A percentile compares a stretch with the other conserved stretches of the same genome.
Conservation (phyloP, 2,329 filamentous ascomycete genomes). For the Fusarium chlamydosporum region DNA sequence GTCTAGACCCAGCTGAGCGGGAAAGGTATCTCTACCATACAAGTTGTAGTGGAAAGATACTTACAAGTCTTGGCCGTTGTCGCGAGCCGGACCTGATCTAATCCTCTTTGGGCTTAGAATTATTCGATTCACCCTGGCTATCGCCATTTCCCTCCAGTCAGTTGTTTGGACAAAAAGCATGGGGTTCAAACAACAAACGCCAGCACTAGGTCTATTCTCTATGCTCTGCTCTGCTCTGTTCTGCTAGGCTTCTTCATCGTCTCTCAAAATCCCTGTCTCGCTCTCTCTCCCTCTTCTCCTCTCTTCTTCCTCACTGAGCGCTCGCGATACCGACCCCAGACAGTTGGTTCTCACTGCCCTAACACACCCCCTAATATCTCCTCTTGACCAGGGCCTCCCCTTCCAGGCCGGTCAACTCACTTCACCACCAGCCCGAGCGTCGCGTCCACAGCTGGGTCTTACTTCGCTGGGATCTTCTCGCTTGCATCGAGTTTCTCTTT, state of each 20-base stretch:
- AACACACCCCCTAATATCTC: slow-evolving; percentile 38
- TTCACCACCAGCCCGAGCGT: slow-evolving; percentile 38
- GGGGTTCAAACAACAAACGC: slow-evolving; percentile 48
- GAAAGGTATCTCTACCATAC: slow-evolving; percentile 35
- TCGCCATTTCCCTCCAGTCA: slow-evolving; percentile 48
- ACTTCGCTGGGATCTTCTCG: slow-evolving; percentile 34
- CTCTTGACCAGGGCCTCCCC: slow-evolving; percentile 25
- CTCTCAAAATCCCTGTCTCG: slow-evolving; percentile 32
- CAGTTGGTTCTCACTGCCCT: slow-evolving; percentile 31
- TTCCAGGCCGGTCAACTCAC: slow-evolving; percentile 3
- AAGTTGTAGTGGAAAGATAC: slow-evolving; percentile 27
- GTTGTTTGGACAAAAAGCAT: slow-evolving; percentile 39
- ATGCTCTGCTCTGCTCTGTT: slow-evolving; percentile 43
- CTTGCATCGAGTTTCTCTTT: slow-evolving; percentile 36
- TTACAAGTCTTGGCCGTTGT: slow-evolving; percentile 25
- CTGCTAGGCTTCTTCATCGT: slow-evolving; percentile 40
- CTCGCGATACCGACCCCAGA: slow-evolving; percentile 9
- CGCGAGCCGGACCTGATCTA: slow-evolving; percentile 37
- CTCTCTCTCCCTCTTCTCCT: slow-evolving; percentile 6
- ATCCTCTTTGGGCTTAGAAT: slow-evolving; percentile 18
- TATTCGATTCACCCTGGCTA: slow-evolving; percentile 42
- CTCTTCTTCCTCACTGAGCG: slow-evolving; percentile 20
- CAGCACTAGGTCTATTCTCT: slow-evolving; percentile 35
- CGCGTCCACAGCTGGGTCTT: slow-evolving; percentile 33
- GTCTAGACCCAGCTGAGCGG: slow-evolving; percentile 25